Conservation (phyloP, 441 rosid species). For the Biscutella auriculata region DNA sequence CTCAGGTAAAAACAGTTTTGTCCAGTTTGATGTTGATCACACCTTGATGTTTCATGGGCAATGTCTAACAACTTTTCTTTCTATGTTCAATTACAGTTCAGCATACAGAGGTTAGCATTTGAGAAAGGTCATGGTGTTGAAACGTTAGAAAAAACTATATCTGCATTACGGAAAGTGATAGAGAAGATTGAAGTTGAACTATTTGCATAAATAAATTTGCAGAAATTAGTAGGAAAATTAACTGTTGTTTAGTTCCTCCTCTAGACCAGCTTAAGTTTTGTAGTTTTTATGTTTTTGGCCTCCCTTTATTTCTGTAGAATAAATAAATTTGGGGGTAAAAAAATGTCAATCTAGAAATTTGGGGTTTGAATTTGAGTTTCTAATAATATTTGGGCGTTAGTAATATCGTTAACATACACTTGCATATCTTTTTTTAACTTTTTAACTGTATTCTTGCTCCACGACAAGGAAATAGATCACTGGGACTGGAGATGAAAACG, state of each 20-base stretch:
- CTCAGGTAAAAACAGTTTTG: constrained; percentile 51
- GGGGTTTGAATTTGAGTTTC: background rate
- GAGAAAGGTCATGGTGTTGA: constrained; percentile 71
- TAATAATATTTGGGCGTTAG: background rate
- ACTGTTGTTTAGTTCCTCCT: background rate
- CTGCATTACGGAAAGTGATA: constrained; percentile 64
- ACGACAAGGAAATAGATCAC: too few relatives aligned
- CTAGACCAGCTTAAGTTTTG: constrained; percentile 4
- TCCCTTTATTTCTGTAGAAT: constrained; percentile 7
- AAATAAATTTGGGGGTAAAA: background rate
- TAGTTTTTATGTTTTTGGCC: background rate
- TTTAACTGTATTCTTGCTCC: too few relatives aligned
- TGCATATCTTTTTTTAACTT: too few relatives aligned
- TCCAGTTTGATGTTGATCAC: background rate
- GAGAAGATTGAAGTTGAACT: constrained; percentile 46
- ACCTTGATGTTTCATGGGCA: background rate
- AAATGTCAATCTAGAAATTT: background rate
- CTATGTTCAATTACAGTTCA: constrained; percentile 42
- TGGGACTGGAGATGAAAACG: too few relatives aligned
- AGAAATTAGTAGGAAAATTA: constrained; percentile 25
- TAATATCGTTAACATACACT: too few relatives aligned
- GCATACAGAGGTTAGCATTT: constrained; percentile 73
- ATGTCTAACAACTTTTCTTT: background rate
- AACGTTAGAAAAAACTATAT: constrained; percentile 80
- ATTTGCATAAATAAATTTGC: constrained; percentile 44